Percentiles rank a stretch among this genome's conserved stretches.
Evolutionary conservation across 1,284 basidiomycete species (phyloP).

Genomic region (Apiotrichum gracile): DNA sequence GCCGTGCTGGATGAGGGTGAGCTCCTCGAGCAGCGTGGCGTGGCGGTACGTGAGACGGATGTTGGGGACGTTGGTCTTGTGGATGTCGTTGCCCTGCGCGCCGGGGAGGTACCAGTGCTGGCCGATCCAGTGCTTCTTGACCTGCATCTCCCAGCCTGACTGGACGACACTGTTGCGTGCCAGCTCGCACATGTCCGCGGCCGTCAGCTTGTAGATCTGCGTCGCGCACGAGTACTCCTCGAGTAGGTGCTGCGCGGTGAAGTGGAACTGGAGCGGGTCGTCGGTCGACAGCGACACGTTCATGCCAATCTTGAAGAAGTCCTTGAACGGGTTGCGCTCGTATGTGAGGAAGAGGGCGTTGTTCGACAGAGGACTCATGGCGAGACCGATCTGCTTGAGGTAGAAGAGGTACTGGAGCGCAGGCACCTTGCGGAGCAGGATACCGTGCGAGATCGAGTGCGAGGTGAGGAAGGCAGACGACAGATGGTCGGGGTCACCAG

Average conservation of each 20-base stretch:
- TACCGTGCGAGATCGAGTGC: constrained; percentile 98
- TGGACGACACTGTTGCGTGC: constrained; percentile 95
- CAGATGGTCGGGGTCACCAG: constrained; percentile 95
- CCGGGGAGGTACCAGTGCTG: constrained; percentile 84
- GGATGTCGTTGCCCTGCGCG: constrained; percentile 80
- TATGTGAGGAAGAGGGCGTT: constrained; percentile 94
- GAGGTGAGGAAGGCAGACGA: constrained; percentile 92
- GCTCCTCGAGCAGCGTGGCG: constrained; percentile 79
- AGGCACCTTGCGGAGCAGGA: constrained; percentile 93
- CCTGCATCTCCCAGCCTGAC: constrained; percentile 97
- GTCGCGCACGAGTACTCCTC: constrained; percentile 99
- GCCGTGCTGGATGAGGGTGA: constrained; percentile 48
- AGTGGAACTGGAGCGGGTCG: constrained; percentile 71
- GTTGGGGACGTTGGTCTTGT: constrained; percentile 97
- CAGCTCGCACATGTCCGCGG: constrained; percentile 67
- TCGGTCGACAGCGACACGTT: constrained; percentile 92
- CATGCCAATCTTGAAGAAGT: constrained; percentile 93
- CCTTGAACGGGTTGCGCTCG: constrained; percentile 93
- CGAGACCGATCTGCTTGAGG: constrained; percentile 90
- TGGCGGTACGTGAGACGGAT: constrained; percentile 82
- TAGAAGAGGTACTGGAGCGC: constrained; percentile 86
- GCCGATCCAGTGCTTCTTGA: constrained; percentile 96
- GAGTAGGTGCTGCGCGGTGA: constrained; percentile 88
- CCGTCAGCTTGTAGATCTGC: constrained; percentile 86
- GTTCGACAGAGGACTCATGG: constrained; percentile 97